Conservation (phyloP, 2,329 filamentous ascomycete genomes). For the Epichloe gansuensis region DNA sequence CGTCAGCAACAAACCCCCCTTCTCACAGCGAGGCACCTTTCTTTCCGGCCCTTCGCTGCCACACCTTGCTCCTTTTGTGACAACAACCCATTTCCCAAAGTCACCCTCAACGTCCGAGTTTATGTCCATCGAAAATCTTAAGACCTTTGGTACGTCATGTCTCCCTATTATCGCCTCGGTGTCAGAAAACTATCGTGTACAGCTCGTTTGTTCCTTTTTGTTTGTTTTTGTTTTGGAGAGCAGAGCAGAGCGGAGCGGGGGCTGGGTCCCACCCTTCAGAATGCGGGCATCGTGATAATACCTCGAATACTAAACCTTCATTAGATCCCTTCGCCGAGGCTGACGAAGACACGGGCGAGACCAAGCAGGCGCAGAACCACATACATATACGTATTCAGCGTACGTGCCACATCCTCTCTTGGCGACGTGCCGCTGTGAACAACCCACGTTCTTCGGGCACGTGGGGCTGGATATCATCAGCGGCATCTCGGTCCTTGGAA, state of each 20-base stretch:
- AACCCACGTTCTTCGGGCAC: neutral
- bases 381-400: constrained; percentile 99
- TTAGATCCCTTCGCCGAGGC: constrained; percentile 99
- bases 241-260: neutral
- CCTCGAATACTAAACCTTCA: neutral
- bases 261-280: neutral
- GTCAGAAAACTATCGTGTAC: neutral
- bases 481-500: neutral
- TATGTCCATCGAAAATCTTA: constrained; percentile 99
- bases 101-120: constrained; percentile 62
- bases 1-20: constrained; percentile 10
- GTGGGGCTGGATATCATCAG: constrained; percentile 1
- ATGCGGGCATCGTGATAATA: constrained; percentile 14
- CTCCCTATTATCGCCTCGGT: neutral
- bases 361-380: constrained; percentile 92
- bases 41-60: constrained; percentile 37
- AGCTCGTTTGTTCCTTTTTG: neutral
- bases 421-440: neutral
- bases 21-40: constrained; percentile 31
- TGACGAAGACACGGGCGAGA: constrained; percentile 97
- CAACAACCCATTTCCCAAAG: constrained; percentile 39
- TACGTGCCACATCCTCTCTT: constrained; percentile 36
- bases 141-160: constrained; percentile 66
- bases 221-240: neutral
- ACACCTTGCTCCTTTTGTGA: constrained; percentile 18